phyloP scores from a whole-genome alignment of 345 rosid genomes.

The Moricandia moricandioides region DNA sequence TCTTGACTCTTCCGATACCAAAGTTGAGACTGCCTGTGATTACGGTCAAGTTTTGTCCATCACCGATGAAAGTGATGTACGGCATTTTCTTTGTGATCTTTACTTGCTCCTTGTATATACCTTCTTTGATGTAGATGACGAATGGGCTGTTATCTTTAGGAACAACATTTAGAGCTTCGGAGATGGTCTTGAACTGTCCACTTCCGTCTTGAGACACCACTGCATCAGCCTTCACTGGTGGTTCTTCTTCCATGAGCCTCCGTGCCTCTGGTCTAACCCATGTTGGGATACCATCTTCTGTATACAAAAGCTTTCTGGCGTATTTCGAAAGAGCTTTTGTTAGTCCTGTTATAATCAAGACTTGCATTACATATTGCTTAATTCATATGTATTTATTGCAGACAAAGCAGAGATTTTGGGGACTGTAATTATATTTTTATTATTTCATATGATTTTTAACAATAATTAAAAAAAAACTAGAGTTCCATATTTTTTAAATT shows the following conservation, averaged over 20 bases:
- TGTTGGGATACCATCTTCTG: conserved; percentile 38
- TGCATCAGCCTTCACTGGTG: conserved; percentile 38
- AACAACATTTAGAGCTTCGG: conserved; percentile 46
- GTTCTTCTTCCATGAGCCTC: conserved; percentile 33
- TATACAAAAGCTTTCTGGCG: conserved; percentile 37
- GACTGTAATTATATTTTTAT: too few species aligned
- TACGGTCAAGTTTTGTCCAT: conserved; percentile 60
- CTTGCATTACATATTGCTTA: conserved; percentile 5
- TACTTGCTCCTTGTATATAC: conserved; percentile 63
- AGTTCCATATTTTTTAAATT: too few species aligned
- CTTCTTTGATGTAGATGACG: conserved; percentile 61
- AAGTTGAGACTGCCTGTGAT: conserved; percentile 54
- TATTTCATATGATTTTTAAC: too few species aligned
- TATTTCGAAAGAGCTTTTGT: conserved; percentile 12
- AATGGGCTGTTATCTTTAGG: conserved; percentile 46
- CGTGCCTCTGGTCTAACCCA: conserved; percentile 47
- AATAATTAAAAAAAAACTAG: too few species aligned
- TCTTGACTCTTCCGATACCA: conserved; percentile 43
- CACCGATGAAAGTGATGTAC: conserved; percentile 62
- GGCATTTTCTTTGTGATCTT: conserved; percentile 31
- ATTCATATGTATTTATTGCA: background rate
- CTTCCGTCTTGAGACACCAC: conserved; percentile 73
- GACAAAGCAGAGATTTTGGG: background rate
- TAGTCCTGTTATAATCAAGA: conserved; percentile 17
- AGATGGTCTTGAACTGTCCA: conserved; percentile 61